A percentile compares a stretch with the other conserved stretches of the same genome.
These are phyloP conservation scores for Diaporthe nobilis DNA, from an alignment of 2,329 filamentous ascomycete genomes.

Conservation along the genomic window DNA sequence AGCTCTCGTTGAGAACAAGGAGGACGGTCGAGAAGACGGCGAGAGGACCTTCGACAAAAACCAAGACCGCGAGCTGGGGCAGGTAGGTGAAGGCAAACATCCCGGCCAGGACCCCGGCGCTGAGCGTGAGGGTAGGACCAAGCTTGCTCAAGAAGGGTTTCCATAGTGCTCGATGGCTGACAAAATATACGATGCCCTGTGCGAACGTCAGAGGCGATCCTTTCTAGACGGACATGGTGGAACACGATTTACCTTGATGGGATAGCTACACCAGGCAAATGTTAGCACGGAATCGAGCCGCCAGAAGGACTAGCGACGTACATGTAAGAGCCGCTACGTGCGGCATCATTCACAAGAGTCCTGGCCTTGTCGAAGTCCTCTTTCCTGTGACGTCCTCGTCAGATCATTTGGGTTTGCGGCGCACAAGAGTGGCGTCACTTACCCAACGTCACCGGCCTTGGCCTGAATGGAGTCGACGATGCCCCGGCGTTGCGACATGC, in stretches of 20 bases:
- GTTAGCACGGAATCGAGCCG: background rate
- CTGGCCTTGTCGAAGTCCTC: slow-evolving; percentile 81
- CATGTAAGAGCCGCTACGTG: slow-evolving; percentile 83
- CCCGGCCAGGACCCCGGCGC: slow-evolving; percentile 77
- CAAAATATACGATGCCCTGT: slow-evolving; percentile 73
- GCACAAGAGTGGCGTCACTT: slow-evolving; percentile 41
- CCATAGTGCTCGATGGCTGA: slow-evolving; percentile 69
- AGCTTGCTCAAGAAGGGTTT: slow-evolving; percentile 70
- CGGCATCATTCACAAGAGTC: slow-evolving; percentile 75
- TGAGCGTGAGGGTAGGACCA: slow-evolving; percentile 76
- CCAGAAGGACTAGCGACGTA: slow-evolving; percentile 61
- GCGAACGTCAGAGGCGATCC: slow-evolving; percentile 12
- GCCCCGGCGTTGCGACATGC: slow-evolving; percentile 41
- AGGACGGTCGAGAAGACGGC: slow-evolving; percentile 81
- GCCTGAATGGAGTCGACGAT: slow-evolving; percentile 57
- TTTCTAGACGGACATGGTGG: background rate
- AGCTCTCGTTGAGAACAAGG: slow-evolving; percentile 75
- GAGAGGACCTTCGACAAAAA: slow-evolving; percentile 87
- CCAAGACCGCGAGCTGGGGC: slow-evolving; percentile 85
- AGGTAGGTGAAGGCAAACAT: slow-evolving; percentile 93
- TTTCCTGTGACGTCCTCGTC: slow-evolving; percentile 57
- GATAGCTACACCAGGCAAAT: slow-evolving; percentile 51
- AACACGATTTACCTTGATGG: slow-evolving; percentile 71
- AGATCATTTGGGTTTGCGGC: background rate
- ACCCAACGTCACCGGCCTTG: slow-evolving; percentile 67